Evolutionary conservation across 371 early-diverging fungal genomes (phyloP), one percentile per base, ranked within the genome.

Genomic region (Lichtheimia ramosa): DNA sequence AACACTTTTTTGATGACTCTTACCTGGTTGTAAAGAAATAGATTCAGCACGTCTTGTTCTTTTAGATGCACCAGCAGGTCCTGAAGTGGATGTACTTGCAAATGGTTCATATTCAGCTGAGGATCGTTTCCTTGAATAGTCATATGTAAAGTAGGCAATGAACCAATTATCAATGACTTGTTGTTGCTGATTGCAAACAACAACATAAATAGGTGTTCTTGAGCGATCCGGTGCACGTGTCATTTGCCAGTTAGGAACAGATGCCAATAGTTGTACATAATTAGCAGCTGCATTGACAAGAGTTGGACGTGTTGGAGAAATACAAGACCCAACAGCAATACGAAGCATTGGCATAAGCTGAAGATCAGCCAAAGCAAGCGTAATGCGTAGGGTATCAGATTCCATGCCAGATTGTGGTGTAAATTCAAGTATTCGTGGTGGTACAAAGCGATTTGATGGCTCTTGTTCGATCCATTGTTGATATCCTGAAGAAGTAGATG

Each of bases 121-220:
- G 3, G 67, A 56, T 41, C 67, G 62, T 59, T 66, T 66, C 39
- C 67, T 48, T 21, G 67, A 54, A 43, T 56, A 39, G 21, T 64
- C 54, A 41, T 67, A 67, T 15, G 52, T 25, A 43, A 69, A 65
- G 16, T 65, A 65, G n/a, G 65, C 65, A 13, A 65, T 58, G 57
- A 63, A 60, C 65, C 70, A 69, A 43, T 55, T 63, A 54, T 69
- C 70, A 49, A 63, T 41, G 43, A 63, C 61, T 21, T 62, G 60
- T 1, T 50, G 48, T 2, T 59, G 18, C 14, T 48, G 48, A 14
- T 48, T 51, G 56, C 62, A 62, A 12, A 62, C 59, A 24, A 69
- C 50, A 16, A 65, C 54, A 54, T 59, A 69, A 16, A 69, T 40
- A 23, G 70, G 60, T 27, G 65, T 63, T 46, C 63, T 63, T 18